Evolutionary conservation across 1,284 basidiomycete species (phyloP), one percentile per base, ranked within the genome.

Genomic region (Coniferiporia weirii): DNA sequence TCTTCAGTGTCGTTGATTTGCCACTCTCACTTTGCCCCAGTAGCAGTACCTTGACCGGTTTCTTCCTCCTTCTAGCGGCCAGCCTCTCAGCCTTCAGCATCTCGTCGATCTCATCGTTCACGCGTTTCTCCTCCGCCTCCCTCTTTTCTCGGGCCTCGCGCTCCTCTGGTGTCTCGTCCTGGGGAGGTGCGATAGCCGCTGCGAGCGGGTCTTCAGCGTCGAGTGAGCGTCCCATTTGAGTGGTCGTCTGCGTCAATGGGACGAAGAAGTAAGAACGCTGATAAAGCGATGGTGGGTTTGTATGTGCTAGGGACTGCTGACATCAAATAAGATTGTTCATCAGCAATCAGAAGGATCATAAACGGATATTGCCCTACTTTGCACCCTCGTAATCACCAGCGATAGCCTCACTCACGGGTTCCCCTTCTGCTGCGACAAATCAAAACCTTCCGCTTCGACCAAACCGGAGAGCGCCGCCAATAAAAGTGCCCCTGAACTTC

Each of bases 11-110:
- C 0, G 87, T 89, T 0, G 84, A 87, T 76, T 89, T 89, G 64
- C 81, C 87, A 57, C 82, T 85, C 73, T 90, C 87, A 73, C 83
- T 86, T 71, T 90, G 87, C 2, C 87, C 87, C 0, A 89, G 79
- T 22, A 89, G 74, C 50, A 89, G 71, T 8, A 89, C 75, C 62
- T 83, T 75, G 53, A 89, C 87, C 57, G 84, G 77, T 51, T 79
- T 76, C 68, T 65, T 68, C 58, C 78, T 82, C 77, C 84, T 88
- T 73, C 77, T 78, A 63, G 76, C 70, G 2, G 79, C 79, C 61
- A 78, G 78, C 19, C 79, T 75, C 71, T 89, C 87, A n/a, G 77
- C 77, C 66, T 79, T 81, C 71, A 87, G 78, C 55, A 74, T 76
- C 54, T 85, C 84, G 75, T 89, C 87, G 70, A 89, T 89, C 57